phyloP scores from a whole-genome alignment of 371 early-diverging fungal genomes.

The Rhizopus sp. region DNA sequence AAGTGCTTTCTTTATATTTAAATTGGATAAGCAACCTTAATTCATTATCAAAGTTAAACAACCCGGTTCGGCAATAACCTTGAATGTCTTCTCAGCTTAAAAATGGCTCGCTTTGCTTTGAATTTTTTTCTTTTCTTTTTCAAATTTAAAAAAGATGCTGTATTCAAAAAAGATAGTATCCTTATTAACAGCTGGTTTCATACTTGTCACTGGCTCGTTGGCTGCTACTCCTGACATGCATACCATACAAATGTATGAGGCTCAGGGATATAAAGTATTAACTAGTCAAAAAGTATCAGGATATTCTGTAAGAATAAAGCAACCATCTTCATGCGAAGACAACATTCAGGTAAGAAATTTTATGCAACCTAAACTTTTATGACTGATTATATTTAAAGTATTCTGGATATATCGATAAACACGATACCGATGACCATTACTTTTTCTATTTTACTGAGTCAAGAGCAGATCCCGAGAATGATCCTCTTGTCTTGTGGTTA shows the following conservation, averaged over 20 bases:
- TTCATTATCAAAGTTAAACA: too few species aligned
- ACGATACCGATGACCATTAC: slow-evolving; percentile 57
- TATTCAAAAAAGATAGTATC: too few species aligned
- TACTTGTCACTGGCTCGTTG: too few species aligned
- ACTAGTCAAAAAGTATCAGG: slow-evolving; percentile 13
- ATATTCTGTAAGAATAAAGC: slow-evolving; percentile 32
- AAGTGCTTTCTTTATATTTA: too few species aligned
- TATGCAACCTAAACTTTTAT: neutral
- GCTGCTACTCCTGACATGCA: too few species aligned
- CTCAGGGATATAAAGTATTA: slow-evolving; percentile 15
- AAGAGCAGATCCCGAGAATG: slow-evolving; percentile 67
- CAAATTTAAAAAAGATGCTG: too few species aligned
- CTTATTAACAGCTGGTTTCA: too few species aligned
- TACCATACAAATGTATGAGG: neutral
- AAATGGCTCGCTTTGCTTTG: too few species aligned
- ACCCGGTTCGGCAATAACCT: too few species aligned
- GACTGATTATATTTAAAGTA: slow-evolving; percentile 23
- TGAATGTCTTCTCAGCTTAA: too few species aligned
- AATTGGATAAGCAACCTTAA: too few species aligned
- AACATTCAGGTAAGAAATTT: slow-evolving; percentile 25
- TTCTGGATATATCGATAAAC: slow-evolving; percentile 34
- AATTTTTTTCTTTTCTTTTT: too few species aligned
- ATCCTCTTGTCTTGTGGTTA: slow-evolving; percentile 84
- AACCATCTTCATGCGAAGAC: slow-evolving; percentile 32
- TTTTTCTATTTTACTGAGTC: slow-evolving; percentile 92